Evolutionary conservation across 179 eudicot genomes (phyloP).

Genomic region (Actinidia arguta): DNA sequence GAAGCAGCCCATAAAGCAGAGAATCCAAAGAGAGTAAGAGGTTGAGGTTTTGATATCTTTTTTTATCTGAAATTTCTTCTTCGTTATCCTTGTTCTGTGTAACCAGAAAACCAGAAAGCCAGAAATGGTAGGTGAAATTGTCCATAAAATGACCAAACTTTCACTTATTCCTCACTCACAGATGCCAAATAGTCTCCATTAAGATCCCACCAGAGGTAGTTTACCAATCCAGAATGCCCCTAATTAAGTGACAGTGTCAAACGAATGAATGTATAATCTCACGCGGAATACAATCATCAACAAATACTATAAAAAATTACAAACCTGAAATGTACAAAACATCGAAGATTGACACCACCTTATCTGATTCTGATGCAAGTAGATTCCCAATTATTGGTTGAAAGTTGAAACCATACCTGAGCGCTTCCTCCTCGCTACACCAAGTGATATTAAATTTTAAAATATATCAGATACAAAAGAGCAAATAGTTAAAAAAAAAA

Average conservation of each 20-base stretch:
- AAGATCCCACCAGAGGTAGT: constrained; percentile 92
- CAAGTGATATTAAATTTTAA: not conserved
- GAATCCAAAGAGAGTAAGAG: no score
- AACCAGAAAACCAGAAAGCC: no score
- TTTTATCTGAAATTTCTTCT: no score
- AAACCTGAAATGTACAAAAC: constrained; percentile 78
- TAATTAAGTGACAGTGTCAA: constrained; percentile 3
- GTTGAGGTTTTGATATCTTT: no score
- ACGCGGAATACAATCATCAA: not conserved
- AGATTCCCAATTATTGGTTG: constrained; percentile 74
- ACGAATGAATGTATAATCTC: not conserved
- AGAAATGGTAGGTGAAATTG: no score
- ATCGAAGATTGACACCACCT: constrained; percentile 77
- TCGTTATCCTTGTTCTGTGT: no score
- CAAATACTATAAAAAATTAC: constrained; percentile 11
- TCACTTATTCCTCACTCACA: constrained; percentile 81
- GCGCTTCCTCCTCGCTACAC: constrained; percentile 79
- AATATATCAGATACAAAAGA: not conserved
- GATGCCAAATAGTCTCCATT: constrained; percentile 84
- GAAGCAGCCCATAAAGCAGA: no score
- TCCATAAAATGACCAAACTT: constrained; percentile 70
- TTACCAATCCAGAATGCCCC: constrained; percentile 54
- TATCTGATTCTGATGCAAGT: constrained; percentile 86
- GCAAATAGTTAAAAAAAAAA: not conserved
- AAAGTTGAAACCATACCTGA: constrained; percentile 83